Conservation (phyloP, 2,329 filamentous ascomycete species). For the Westerdykella sp. region DNA sequence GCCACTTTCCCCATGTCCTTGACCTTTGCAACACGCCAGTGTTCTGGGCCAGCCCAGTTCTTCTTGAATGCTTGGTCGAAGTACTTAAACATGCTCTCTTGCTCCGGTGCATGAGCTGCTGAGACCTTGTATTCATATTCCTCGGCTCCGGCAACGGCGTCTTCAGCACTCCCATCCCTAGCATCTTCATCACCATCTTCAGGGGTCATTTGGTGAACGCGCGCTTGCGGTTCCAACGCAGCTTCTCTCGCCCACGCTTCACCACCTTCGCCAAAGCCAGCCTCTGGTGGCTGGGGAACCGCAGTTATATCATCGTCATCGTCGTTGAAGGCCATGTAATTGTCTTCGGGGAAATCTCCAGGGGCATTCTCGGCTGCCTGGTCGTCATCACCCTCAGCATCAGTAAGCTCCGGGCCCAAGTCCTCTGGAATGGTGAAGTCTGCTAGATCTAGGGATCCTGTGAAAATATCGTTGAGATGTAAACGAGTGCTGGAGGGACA, state of each 20-base stretch:
- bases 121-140: constrained; percentile 72
- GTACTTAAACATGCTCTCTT: constrained; percentile 95
- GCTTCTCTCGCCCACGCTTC: constrained; percentile 93
- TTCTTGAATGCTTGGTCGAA: constrained; percentile 95
- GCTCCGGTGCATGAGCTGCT: constrained; percentile 67
- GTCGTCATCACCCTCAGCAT: constrained; percentile 52
- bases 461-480: constrained; percentile 72
- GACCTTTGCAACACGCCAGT: constrained; percentile 94
- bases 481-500: constrained; percentile 94
- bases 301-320: constrained; percentile 63
- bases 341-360: constrained; percentile 70
- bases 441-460: constrained; percentile 79
- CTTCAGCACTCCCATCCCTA: constrained; percentile 40
- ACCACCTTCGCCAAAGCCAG: constrained; percentile 90
- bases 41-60: constrained; percentile 97
- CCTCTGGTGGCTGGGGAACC: constrained; percentile 55
- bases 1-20: constrained; percentile 63
- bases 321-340: constrained; percentile 74
- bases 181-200: constrained; percentile 51
- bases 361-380: constrained; percentile 55
- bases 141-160: constrained; percentile 48
- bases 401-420: constrained; percentile 67
- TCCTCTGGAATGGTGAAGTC: constrained; percentile 87
- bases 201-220: constrained; percentile 61
- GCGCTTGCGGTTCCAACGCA: constrained; percentile 77